These are phyloP conservation scores for Wallacemonas rigidus DNA, from an alignment of 208 protist genomes.

Conservation along the genomic window DNA sequence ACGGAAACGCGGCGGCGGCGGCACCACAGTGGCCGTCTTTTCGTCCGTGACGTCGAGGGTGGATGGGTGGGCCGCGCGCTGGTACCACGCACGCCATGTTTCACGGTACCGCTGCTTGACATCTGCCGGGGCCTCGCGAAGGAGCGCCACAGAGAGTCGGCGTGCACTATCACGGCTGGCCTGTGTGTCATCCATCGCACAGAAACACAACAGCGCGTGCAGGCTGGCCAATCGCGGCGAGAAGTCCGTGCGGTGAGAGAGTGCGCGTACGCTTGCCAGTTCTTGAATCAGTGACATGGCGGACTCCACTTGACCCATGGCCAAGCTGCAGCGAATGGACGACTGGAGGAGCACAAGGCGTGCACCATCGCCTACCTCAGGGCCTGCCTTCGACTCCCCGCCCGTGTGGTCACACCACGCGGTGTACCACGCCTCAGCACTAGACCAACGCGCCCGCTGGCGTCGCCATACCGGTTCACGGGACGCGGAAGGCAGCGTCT, in stretches of 20 bases:
- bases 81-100: conserved; percentile 13
- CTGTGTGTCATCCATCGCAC: conserved; percentile 25
- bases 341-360: not conserved
- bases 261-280: not conserved
- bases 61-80: not conserved
- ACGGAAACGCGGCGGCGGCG: no score
- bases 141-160: not conserved
- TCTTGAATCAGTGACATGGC: not conserved
- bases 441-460: not conserved
- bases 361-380: not conserved
- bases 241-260: not conserved
- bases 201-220: conserved; percentile 27
- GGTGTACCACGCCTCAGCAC: not conserved
- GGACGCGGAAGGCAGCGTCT: not conserved
- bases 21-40: not conserved
- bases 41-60: not conserved
- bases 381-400: no score
- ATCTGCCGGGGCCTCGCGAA: not conserved
- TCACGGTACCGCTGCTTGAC: not conserved
- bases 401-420: not conserved
- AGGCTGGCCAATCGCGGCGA: not conserved
- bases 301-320: not conserved
- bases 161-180: conserved; percentile 15
- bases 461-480: conserved; percentile 5
- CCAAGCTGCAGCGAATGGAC: conserved; percentile 9